A percentile compares a stretch with the other conserved stretches of the same genome.
phyloP scores from a whole-genome alignment of 2,329 filamentous ascomycete species.

The Talaromyces atroroseus region DNA sequence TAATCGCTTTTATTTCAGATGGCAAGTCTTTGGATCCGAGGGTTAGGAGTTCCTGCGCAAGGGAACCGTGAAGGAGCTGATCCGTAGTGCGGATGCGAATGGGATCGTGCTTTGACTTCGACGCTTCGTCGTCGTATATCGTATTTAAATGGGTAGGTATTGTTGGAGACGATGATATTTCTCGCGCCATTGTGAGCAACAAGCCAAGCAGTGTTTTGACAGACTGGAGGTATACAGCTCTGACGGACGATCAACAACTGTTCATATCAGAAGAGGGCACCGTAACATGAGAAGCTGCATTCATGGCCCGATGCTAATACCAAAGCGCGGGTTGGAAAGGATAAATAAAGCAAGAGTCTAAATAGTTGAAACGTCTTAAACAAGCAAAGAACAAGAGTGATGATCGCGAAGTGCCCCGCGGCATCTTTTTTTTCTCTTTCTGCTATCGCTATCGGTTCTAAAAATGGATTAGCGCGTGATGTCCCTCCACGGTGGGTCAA shows the following conservation, averaged over 20 bases:
- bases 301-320: not conserved
- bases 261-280: not conserved
- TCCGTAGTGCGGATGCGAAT: constrained; percentile 30
- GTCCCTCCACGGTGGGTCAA: not conserved
- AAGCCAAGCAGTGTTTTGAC: not conserved
- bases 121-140: constrained; percentile 26
- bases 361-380: not conserved
- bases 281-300: not conserved
- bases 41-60: constrained; percentile 36
- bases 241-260: no score
- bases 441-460: constrained; percentile 11
- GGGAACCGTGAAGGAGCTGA: constrained; percentile 28
- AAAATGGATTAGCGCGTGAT: constrained; percentile 4
- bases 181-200: not conserved
- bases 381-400: not conserved
- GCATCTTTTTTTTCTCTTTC: constrained; percentile 2
- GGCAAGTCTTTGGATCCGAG: constrained; percentile 22
- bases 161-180: not conserved
- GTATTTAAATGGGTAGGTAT: constrained; percentile 18
- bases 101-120: constrained; percentile 28
- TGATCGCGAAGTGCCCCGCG: constrained; percentile 6
- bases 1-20: constrained; percentile 19
- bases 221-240: not conserved
- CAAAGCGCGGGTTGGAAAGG: not conserved
- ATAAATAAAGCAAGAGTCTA: not conserved